These are phyloP conservation scores for Xerocomus potaroensis DNA, from an alignment of 768 basidiomycete genomes.

Conservation along the genomic window DNA sequence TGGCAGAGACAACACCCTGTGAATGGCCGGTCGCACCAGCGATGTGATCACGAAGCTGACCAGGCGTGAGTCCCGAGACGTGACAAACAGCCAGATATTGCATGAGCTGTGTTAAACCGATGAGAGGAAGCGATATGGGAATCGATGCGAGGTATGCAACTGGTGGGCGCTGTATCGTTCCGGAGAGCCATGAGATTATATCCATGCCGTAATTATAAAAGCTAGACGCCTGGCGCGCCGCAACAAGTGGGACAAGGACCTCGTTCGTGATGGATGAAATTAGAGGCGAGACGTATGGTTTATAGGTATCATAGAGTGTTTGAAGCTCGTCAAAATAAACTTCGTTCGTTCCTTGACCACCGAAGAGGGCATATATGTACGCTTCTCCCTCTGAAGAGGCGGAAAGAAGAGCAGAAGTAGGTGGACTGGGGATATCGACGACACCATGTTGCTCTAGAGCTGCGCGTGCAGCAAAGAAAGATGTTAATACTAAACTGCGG, in stretches of 20 bases:
- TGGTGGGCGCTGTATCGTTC: slow-evolving; percentile 65
- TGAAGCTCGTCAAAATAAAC: slow-evolving; percentile 97
- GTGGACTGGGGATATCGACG: slow-evolving; percentile 52
- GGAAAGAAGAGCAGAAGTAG: slow-evolving; percentile 64
- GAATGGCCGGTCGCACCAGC: slow-evolving; percentile 95
- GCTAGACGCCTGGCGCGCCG: slow-evolving; percentile 48
- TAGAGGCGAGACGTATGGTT: slow-evolving; percentile 76
- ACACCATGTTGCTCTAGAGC: slow-evolving; percentile 56
- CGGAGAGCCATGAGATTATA: slow-evolving; percentile 79
- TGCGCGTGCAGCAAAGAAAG: slow-evolving; percentile 77
- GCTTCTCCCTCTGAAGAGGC: slow-evolving; percentile 60
- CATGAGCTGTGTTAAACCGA: slow-evolving; percentile 91
- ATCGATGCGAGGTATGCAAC: slow-evolving; percentile 86
- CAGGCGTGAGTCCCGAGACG: slow-evolving; percentile 71
- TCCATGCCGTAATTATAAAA: slow-evolving; percentile 82
- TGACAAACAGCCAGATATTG: slow-evolving; percentile 86
- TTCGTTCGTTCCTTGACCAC: slow-evolving; percentile 97
- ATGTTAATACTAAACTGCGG: slow-evolving; percentile 69
- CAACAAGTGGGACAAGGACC: slow-evolving; percentile 68
- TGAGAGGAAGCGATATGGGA: slow-evolving; percentile 91
- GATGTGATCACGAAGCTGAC: slow-evolving; percentile 70
- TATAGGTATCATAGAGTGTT: slow-evolving; percentile 86
- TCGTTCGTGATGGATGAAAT: slow-evolving; percentile 57
- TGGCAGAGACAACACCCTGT: slow-evolving; percentile 94
- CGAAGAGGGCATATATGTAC: slow-evolving; percentile 89